phyloP scores from a whole-genome alignment of 495 filamentous ascomycete species.

The Penicillium odoratum region DNA sequence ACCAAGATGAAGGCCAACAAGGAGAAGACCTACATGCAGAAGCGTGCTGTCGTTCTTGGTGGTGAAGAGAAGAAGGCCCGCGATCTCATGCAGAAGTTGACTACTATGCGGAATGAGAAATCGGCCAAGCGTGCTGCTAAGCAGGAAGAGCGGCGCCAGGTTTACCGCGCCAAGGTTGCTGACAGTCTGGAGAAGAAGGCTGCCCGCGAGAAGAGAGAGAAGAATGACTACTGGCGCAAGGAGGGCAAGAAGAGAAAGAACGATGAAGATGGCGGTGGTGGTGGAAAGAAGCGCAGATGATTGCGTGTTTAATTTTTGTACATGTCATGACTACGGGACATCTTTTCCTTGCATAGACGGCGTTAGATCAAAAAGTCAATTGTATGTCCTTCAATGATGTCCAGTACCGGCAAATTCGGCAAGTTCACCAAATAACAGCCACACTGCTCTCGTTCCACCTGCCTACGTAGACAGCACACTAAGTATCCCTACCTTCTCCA shows the following conservation, averaged over 20 bases:
- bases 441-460: neutral
- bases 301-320: conserved; percentile 20
- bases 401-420: neutral
- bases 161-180: conserved; percentile 76
- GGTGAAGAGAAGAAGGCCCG: conserved; percentile 86
- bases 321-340: conserved; percentile 18
- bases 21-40: conserved; percentile 87
- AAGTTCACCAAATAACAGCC: neutral
- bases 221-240: conserved; percentile 86
- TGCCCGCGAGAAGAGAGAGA: conserved; percentile 84
- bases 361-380: conserved; percentile 29
- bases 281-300: conserved; percentile 62
- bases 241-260: conserved; percentile 93
- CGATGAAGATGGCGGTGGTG: conserved; percentile 62
- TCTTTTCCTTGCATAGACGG: conserved; percentile 27
- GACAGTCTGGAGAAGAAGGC: conserved; percentile 79
- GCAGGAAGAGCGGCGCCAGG: conserved; percentile 80
- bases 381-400: conserved; percentile 16
- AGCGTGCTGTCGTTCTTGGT: conserved; percentile 82
- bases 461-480: too few relatives aligned
- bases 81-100: conserved; percentile 90
- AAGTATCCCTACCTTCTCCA: neutral
- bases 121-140: conserved; percentile 73
- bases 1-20: conserved; percentile 74
- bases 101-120: conserved; percentile 88